Evolutionary conservation across 768 basidiomycete species (phyloP).

Genomic region (Phaeolepiota aurea): DNA sequence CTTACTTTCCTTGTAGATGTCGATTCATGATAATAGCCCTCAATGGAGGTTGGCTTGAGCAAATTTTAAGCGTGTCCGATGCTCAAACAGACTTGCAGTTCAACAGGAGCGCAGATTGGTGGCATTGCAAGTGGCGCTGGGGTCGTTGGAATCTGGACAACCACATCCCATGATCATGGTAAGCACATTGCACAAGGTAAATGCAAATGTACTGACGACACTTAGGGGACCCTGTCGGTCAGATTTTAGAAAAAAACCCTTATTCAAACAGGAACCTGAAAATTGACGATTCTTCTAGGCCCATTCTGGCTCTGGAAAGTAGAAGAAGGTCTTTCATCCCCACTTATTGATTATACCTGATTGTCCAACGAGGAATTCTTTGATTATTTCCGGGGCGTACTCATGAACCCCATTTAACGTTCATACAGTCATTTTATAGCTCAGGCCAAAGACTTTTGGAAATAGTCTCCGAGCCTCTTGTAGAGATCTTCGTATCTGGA

Average conservation of each 20-base stretch:
- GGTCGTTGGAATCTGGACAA: conserved; percentile 62
- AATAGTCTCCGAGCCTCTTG: conserved; percentile 38
- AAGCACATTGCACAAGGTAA: conserved; percentile 4
- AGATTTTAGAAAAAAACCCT: conserved; percentile 9
- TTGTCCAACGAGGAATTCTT: neutral
- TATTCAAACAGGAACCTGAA: neutral
- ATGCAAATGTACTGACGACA: neutral
- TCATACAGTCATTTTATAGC: neutral
- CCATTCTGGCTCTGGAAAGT: conserved; percentile 73
- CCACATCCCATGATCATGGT: conserved; percentile 51
- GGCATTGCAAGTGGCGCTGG: conserved; percentile 58
- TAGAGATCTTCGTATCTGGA: conserved; percentile 48
- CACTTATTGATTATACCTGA: conserved; percentile 27
- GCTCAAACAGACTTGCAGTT: conserved; percentile 25
- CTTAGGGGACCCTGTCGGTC: conserved; percentile 59
- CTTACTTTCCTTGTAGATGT: neutral
- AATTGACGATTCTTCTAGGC: conserved; percentile 39
- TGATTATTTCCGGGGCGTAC: neutral
- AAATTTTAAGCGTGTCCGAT: neutral
- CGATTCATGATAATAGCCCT: neutral
- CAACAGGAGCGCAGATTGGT: conserved; percentile 62
- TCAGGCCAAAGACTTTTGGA: conserved; percentile 23
- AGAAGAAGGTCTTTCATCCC: conserved; percentile 23
- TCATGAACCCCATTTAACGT: neutral
- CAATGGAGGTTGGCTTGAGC: conserved; percentile 6